Conservation (phyloP, 441 rosid species). For the Aquilaria agallochum region DNA sequence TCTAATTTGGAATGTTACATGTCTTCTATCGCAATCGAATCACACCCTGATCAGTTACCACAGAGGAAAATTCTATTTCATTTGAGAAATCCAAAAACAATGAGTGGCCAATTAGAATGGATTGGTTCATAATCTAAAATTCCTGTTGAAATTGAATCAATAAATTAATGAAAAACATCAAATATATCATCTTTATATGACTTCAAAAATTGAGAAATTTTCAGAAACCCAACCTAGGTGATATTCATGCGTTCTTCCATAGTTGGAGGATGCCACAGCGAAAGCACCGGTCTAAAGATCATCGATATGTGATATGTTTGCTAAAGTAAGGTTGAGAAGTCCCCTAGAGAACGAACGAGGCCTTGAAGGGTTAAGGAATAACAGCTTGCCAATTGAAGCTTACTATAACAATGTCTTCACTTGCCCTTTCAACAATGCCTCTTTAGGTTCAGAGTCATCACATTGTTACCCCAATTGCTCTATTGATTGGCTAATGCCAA, state of each 20-base stretch:
- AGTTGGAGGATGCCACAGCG: constrained; percentile 27
- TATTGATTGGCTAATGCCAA: constrained; percentile 37
- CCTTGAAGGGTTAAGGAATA: constrained; percentile 42
- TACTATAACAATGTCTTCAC: constrained; percentile 73
- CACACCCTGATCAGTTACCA: constrained; percentile 27
- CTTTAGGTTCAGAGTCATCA: constrained; percentile 82
- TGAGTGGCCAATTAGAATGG: constrained; percentile 49
- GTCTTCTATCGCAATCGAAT: not conserved
- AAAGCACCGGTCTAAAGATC: constrained; percentile 24
- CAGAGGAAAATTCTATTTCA: constrained; percentile 40
- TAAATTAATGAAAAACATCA: not conserved
- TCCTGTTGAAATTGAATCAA: not conserved
- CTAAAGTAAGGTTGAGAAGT: constrained; percentile 78
- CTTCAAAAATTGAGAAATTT: not conserved
- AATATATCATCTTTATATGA: not conserved
- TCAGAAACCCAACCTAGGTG: constrained; percentile 35
- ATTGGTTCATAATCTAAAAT: constrained; percentile 31
- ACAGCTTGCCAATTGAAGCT: constrained; percentile 37
- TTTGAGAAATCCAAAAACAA: constrained; percentile 73
- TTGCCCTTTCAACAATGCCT: constrained; percentile 79
- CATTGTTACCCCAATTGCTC: constrained; percentile 29
- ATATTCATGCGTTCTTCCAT: constrained; percentile 33
- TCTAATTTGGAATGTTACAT: constrained; percentile 26
- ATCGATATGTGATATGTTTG: constrained; percentile 58
- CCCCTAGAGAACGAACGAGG: constrained; percentile 45